Evolutionary conservation across 202 grass and related monocot genomes (phyloP).

Genomic region (Zoysia matrella): DNA sequence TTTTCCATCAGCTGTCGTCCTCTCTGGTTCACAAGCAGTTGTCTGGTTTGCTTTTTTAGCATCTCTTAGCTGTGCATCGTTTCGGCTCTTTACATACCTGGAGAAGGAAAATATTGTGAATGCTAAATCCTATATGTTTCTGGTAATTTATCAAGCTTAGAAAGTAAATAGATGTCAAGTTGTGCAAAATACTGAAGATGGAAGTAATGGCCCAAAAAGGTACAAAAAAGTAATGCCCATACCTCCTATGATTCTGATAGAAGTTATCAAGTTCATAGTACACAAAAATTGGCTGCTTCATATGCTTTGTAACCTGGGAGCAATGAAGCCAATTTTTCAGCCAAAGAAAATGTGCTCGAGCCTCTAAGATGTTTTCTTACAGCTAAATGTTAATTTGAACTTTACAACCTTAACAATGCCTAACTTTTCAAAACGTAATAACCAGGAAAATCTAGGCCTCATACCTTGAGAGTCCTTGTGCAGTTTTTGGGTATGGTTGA

Average conservation of each 20-base stretch:
- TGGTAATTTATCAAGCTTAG: conserved; percentile 25
- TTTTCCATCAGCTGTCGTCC: conserved; percentile 55
- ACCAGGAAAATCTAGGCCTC: conserved; percentile 17
- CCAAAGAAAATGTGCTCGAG: background rate
- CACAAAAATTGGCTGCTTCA: conserved; percentile 91
- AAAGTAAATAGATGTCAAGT: background rate
- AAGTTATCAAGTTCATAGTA: conserved; percentile 99
- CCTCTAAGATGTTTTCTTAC: background rate
- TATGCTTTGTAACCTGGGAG: conserved; percentile 77
- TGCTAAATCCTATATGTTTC: conserved; percentile 6
- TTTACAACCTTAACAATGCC: background rate
- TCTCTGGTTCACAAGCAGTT: conserved; percentile 81
- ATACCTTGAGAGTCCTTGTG: conserved; percentile 78
- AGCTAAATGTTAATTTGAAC: background rate
- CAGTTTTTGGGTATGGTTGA: conserved; percentile 59
- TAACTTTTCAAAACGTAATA: background rate
- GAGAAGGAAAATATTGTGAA: conserved; percentile 34
- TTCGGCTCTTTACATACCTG: conserved; percentile 99
- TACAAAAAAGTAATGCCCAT: conserved; percentile 26
- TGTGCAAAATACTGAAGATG: conserved; percentile 4
- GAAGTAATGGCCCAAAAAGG: conserved; percentile 30
- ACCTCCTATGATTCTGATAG: conserved; percentile 99
- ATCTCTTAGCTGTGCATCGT: conserved; percentile 77
- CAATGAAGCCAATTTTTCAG: conserved; percentile 1
- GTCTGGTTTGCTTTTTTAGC: conserved; percentile 54